phyloP scores from a whole-genome alignment of 2,329 filamentous ascomycete genomes.

The Fusarium devonianum region DNA sequence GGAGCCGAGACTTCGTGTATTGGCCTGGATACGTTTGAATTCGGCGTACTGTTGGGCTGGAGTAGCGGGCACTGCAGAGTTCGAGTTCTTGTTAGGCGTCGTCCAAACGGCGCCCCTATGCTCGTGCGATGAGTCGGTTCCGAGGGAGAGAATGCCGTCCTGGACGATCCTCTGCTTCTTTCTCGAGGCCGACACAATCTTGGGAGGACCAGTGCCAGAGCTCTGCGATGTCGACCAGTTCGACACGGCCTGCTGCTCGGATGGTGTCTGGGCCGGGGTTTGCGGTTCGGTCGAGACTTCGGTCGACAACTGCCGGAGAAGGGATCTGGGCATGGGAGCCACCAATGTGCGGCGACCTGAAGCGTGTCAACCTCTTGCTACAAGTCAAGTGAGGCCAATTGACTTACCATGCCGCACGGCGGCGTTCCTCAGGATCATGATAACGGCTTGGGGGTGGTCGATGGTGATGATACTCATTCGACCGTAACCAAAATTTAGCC shows the following conservation, averaged over 20 bases:
- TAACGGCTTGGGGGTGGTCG: slow-evolving; percentile 40
- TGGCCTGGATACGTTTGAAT: slow-evolving; percentile 49
- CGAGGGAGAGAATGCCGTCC: slow-evolving; percentile 46
- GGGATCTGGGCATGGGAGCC: slow-evolving; percentile 49
- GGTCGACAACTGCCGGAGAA: slow-evolving; percentile 46
- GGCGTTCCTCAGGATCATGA: slow-evolving; percentile 65
- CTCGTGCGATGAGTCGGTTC: slow-evolving; percentile 46
- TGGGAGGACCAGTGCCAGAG: slow-evolving; percentile 29
- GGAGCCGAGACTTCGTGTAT: slow-evolving; percentile 59
- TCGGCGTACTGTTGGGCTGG: slow-evolving; percentile 51
- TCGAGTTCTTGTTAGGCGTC: slow-evolving; percentile 41
- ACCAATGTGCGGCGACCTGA: slow-evolving; percentile 63
- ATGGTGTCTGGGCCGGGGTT: slow-evolving; percentile 21
- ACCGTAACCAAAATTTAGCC: slow-evolving; percentile 44
- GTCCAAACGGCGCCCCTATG: slow-evolving; percentile 47
- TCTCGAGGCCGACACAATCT: slow-evolving; percentile 36
- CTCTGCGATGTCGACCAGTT: slow-evolving; percentile 37
- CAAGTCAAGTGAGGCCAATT: slow-evolving; percentile 9
- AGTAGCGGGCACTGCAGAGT: slow-evolving; percentile 48
- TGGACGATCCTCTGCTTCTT: slow-evolving; percentile 48
- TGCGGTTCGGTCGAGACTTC: slow-evolving; percentile 25
- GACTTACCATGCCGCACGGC: slow-evolving; percentile 62
- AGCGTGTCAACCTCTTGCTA: slow-evolving; percentile 18
- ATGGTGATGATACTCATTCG: slow-evolving; percentile 30
- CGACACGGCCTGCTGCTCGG: slow-evolving; percentile 11